Evolutionary conservation across 139 green algal genomes (phyloP), one percentile per base, ranked within the genome.

Genomic region (Micractinium conductrix): DNA sequence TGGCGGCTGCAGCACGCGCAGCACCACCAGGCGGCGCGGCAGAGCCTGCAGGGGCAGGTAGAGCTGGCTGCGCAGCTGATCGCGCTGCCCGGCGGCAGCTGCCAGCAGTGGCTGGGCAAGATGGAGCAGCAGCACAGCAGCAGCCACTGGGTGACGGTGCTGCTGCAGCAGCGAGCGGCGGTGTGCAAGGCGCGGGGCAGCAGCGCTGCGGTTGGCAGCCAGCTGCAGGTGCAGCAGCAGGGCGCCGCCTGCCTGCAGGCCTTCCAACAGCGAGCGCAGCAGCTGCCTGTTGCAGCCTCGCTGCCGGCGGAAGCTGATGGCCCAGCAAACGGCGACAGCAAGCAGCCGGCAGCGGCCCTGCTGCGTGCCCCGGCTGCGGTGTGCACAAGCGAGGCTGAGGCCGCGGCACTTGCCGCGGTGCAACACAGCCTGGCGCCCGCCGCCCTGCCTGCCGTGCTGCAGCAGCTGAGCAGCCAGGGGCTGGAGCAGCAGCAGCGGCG

Each of bases 1-100:
- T 86, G 81, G 81, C 53, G 69, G 38, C 38, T 86, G 65, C 80
- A 78, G 67, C 67, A 79, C 35, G 28, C 67, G 35, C 35, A 43
- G 35, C 67, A 79, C 19, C 80, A 85, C 68, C 35, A 79, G 80
- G 45, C 67, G 1, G 63, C 68, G 26, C 30, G 26, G 45, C n/a
- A 63, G 45, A 28, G 35, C 44, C 80, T 79, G 16, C 21, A 67
- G 14, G 44, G 45, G 6, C 81, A 86, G 81, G 53, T 73, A 40
- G 38, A 72, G 24, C 40, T 86, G 38, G 69, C 70, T 8, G 55
- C 50, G 17, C 22, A 72, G 17, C 53, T 86, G 50, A 38, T 86
- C 37, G 37, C 81, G 4, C 50, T 86, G 14, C 50, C 69, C 0
- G 70, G 80, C 19, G 43, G 21, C 40, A 26, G 35, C 24, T 42